A percentile compares a stretch with the other conserved stretches of the same genome.
phyloP scores from a whole-genome alignment of 2,329 filamentous ascomycete species.

The Talaromyces verruculosus region DNA sequence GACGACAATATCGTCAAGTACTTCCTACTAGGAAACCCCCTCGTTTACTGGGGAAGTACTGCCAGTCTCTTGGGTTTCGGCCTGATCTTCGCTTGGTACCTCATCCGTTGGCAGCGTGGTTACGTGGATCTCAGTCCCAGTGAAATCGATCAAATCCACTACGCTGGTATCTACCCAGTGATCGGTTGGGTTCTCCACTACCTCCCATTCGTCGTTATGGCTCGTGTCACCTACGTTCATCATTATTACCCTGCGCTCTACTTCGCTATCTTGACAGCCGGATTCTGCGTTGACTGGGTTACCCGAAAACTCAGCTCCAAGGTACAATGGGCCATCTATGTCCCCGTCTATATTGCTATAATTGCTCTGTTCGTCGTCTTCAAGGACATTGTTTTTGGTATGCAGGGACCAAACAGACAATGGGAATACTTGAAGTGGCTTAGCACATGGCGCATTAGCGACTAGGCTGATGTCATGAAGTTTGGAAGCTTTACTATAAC shows the following conservation, averaged over 20 bases:
- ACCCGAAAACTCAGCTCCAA: constrained; percentile 65
- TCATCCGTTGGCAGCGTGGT: constrained; percentile 92
- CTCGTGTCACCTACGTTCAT: constrained; percentile 96
- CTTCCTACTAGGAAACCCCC: constrained; percentile 93
- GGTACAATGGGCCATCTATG: constrained; percentile 69
- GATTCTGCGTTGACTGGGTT: constrained; percentile 85
- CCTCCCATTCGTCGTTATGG: constrained; percentile 94
- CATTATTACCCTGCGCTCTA: constrained; percentile 99
- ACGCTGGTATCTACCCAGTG: constrained; percentile 84
- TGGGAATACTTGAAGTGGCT: constrained; percentile 96
- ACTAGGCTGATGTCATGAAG: constrained; percentile 39
- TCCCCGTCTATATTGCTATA: constrained; percentile 68
- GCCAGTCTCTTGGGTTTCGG: constrained; percentile 71
- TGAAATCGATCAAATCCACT: constrained; percentile 93
- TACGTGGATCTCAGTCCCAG: constrained; percentile 75
- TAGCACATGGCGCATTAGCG: constrained; percentile 77
- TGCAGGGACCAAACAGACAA: constrained; percentile 79
- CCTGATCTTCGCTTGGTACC: constrained; percentile 75
- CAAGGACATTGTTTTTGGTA: constrained; percentile 93
- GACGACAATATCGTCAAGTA: constrained; percentile 95
- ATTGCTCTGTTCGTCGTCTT: constrained; percentile 87
- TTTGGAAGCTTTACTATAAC: not conserved
- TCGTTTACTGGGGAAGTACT: constrained; percentile 94
- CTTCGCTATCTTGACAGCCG: constrained; percentile 87
- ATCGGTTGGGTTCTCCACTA: constrained; percentile 97